Evolutionary conservation across 768 basidiomycete species (phyloP), one percentile per base, ranked within the genome.

Genomic region (Collybia mongolica): DNA sequence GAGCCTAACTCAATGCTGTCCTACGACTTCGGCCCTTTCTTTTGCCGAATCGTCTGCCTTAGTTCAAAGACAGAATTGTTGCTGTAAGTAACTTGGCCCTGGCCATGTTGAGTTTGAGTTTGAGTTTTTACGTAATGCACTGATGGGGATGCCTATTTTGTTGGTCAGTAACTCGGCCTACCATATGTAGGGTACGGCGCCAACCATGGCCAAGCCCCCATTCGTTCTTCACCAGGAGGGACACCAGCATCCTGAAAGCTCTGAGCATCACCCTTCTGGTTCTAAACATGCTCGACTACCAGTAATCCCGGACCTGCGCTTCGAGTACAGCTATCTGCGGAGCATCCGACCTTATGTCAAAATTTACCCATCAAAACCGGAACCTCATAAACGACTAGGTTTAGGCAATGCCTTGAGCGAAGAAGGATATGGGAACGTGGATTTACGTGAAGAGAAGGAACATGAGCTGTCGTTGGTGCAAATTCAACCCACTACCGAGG

Each of bases 261-360:
- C 51, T 28, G 22, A 54, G 15, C 44, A 48, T 14, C 62, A 61
- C 17, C 32, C 14, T 32, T 9, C 32, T 3, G 6, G 11, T 14
- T 54, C 56, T 1, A 59, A 63, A 24, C 68, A 66, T n/a, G 64
- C 61, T 12, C 75, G 69, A 44, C 63, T 83, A n/a, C 80, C 82
- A 20, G 61, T 68, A 38, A 82, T 90, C 46, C 87, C 88, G 22
- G 88, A 91, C 62, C 69, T 90, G 32, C 86, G 88, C 22, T 89
- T 88, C 69, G 88, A 90, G 60, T 76, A 81, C 50, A 83, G 80
- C 44, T 91, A 87, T 64, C 53, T 88, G 49, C 76, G 74, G 54
- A 86, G 82, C 55, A 74, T 89, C 53, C 72, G 69, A 20, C 71
- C 73, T 6, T 82, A 74, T 58, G 67, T 83, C 43, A 72, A 78